These are phyloP conservation scores for Parmelia sp. DNA, from an alignment of 495 filamentous ascomycete genomes.

Conservation along the genomic window DNA sequence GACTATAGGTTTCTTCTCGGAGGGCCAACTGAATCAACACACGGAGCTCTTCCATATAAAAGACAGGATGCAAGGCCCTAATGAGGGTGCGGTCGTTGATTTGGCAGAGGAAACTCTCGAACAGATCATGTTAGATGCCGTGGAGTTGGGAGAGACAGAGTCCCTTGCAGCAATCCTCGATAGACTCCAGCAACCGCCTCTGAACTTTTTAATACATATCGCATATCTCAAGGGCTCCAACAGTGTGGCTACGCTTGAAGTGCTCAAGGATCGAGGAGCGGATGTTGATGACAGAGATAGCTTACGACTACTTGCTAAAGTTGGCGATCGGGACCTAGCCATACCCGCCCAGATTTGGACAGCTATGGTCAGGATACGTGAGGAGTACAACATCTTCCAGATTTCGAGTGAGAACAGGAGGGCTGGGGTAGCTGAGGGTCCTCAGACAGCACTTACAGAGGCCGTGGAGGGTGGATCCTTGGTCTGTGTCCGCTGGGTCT, in stretches of 20 bases:
- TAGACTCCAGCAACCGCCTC: not conserved
- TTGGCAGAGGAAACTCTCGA: constrained; percentile 7
- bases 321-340: not conserved
- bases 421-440: constrained; percentile 6
- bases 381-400: constrained; percentile 13
- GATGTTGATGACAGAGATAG: constrained; percentile 4
- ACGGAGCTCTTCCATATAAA: constrained; percentile 6
- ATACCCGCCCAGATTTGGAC: constrained; percentile 3
- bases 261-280: constrained; percentile 5
- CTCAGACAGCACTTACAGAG: constrained; percentile 11
- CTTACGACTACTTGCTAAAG: not conserved
- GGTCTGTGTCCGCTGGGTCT: constrained; percentile 10
- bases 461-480: constrained; percentile 11
- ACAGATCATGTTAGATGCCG: constrained; percentile 10
- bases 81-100: not conserved
- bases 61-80: too few species aligned
- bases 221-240: constrained; percentile 11
- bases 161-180: constrained; percentile 3
- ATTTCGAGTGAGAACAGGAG: not conserved
- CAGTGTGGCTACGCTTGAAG: not conserved
- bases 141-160: constrained; percentile 6
- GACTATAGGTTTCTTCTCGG: constrained; percentile 5
- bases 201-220: constrained; percentile 12
- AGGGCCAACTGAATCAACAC: constrained; percentile 10
- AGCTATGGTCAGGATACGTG: constrained; percentile 8